Evolutionary conservation across 225 moss, liverwort and hornwort species (phyloP), one percentile per base, ranked within the genome.

Genomic region (Sphagnum tenellum): DNA sequence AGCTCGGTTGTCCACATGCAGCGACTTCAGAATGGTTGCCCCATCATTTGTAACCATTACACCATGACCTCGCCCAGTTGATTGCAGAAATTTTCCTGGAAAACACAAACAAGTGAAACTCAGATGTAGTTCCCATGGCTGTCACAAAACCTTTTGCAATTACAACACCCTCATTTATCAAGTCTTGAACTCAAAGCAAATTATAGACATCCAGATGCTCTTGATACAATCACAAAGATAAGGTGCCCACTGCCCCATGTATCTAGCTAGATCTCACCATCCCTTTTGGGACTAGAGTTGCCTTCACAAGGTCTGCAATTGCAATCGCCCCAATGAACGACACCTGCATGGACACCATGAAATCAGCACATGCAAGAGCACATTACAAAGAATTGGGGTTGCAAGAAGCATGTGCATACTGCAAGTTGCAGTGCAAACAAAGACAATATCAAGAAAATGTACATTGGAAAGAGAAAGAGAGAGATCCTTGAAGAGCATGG

Each of bases 321-420:
- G 96, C 92, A 82, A 96, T 96, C 47, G 92, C 96, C 46, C 96
- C 96, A 64, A 96, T 90, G 68, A 96, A 96, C 49, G 96, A 92
- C 44, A 92, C 92, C 92, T 96, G 82, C 70, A 54, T 9, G 12
- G 44, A 29, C 29, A 29, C 29, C 29, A 29, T 29, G 29, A 29
- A 29, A 29, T 29, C 29, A 29, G 29, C 29, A 29, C 29, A 0
- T 29, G 29, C 29, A 29, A 29, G 29, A 29, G 29, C 29, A 29
- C 0, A 29, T 29, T 29, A 29, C 29, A 29, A 1, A 1, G 29
- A 29, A 29, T 29, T 29, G 1, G 29, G 29, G 29, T 29, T 29
- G 29, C 29, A 29, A 29, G 29, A 29, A 29, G 29, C 29, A 29
- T 29, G 29, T 29, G 29, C 29, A 29, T 1, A 29, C 1, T 29